A percentile compares a stretch with the other conserved stretches of the same genome.
These are phyloP conservation scores for Tylopilus intermedius DNA, from an alignment of 768 basidiomycete species.

Conservation along the genomic window DNA sequence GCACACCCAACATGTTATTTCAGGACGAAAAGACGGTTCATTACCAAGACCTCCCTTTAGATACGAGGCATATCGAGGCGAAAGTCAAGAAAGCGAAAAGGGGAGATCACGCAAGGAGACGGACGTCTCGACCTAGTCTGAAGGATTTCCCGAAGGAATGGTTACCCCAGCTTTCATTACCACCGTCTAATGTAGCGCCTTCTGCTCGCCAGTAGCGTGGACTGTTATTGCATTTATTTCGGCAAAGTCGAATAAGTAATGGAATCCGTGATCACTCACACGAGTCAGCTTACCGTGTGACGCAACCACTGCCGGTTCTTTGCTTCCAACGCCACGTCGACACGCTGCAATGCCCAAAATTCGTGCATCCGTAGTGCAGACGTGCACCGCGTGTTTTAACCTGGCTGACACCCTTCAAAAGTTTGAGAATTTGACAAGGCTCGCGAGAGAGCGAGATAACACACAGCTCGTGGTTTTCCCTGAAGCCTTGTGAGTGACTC, in stretches of 20 bases:
- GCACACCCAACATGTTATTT: slow-evolving; percentile 13
- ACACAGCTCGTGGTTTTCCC: slow-evolving; percentile 52
- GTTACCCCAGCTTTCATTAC: slow-evolving; percentile 44
- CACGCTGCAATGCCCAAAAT: slow-evolving; percentile 28
- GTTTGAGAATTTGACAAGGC: slow-evolving; percentile 41
- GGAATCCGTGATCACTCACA: neutral
- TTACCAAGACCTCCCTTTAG: slow-evolving; percentile 70
- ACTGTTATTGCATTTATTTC: slow-evolving; percentile 5
- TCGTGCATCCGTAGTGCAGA: slow-evolving; percentile 50
- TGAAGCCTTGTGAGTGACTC: slow-evolving; percentile 47
- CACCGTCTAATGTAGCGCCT: slow-evolving; percentile 1
- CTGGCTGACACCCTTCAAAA: slow-evolving; percentile 45
- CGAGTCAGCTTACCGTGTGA: slow-evolving; percentile 3
- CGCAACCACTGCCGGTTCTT: neutral
- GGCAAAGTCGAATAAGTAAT: neutral
- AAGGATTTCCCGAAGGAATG: slow-evolving; percentile 83
- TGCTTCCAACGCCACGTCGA: neutral
- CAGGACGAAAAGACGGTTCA: slow-evolving; percentile 34
- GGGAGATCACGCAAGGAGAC: slow-evolving; percentile 60
- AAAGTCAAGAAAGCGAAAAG: slow-evolving; percentile 67
- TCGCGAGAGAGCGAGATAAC: slow-evolving; percentile 44
- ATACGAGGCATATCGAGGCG: slow-evolving; percentile 72
- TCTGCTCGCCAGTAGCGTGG: slow-evolving; percentile 9
- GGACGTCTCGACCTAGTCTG: slow-evolving; percentile 57
- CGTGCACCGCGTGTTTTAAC: slow-evolving; percentile 44